Percentiles rank a stretch among this genome's conserved stretches.
These are phyloP conservation scores for Bidens hawaiensis DNA, from an alignment of 140 eudicot species.

Conservation along the genomic window DNA sequence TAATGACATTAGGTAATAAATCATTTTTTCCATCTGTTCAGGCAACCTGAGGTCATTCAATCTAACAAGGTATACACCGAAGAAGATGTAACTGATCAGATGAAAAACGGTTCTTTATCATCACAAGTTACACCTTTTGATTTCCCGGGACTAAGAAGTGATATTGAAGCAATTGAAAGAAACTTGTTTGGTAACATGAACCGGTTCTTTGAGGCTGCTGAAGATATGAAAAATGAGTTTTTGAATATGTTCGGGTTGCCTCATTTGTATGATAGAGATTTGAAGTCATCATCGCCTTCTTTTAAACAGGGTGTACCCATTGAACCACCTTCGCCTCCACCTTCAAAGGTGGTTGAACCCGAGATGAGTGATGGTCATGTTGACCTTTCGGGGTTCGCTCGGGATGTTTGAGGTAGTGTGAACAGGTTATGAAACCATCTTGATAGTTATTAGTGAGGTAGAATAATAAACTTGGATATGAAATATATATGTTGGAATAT, in stretches of 20 bases:
- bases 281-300: constrained; percentile 25
- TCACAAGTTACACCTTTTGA: constrained; percentile 30
- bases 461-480: constrained; percentile 1
- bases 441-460: constrained; percentile 13
- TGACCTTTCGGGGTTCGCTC: constrained; percentile 75
- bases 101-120: constrained; percentile 47
- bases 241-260: constrained; percentile 48
- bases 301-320: constrained; percentile 39
- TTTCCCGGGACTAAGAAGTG: constrained; percentile 80
- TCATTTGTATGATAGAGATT: constrained; percentile 31
- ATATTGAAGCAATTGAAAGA: constrained; percentile 82
- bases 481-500: background rate
- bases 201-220: constrained; percentile 82
- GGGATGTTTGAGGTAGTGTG: constrained; percentile 55
- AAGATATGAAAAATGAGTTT: constrained; percentile 64
- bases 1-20: no score
- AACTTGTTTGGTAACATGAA: constrained; percentile 50
- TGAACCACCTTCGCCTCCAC: constrained; percentile 14
- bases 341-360: constrained; percentile 7
- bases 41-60: constrained; percentile 77
- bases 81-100: constrained; percentile 78
- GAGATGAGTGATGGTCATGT: constrained; percentile 47
- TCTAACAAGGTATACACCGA: constrained; percentile 86
- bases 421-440: background rate
- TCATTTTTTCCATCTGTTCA: constrained; percentile 15